These are phyloP conservation scores for Paecilomyces sp. DNA, from an alignment of 2,329 filamentous ascomycete genomes.

Conservation along the genomic window DNA sequence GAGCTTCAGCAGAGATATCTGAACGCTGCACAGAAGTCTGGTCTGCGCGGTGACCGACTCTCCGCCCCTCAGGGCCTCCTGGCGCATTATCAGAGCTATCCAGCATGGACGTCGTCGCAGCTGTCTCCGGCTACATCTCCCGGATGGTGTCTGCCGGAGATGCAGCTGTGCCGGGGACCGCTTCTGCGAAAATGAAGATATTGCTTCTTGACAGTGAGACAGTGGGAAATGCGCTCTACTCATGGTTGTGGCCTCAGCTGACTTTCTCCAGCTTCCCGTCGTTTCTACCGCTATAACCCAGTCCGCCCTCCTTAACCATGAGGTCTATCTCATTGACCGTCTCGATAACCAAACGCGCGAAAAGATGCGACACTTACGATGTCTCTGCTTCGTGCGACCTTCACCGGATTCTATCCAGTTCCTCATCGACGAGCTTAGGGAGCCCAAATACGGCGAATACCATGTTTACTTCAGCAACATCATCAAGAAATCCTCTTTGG, in stretches of 20 bases:
- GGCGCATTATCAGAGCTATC: constrained; percentile 5
- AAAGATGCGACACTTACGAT: constrained; percentile 96
- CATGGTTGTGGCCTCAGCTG: constrained; percentile 16
- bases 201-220: constrained; percentile 89
- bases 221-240: constrained; percentile 45
- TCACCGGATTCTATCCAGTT: constrained; percentile 88
- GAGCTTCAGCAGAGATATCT: neutral
- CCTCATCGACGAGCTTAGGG: constrained; percentile 88
- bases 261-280: constrained; percentile 60
- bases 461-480: constrained; percentile 97
- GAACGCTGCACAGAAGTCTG: neutral
- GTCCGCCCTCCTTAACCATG: constrained; percentile 87
- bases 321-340: constrained; percentile 95
- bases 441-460: constrained; percentile 97
- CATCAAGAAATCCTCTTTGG: constrained; percentile 89
- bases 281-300: constrained; percentile 94
- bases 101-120: constrained; percentile 87
- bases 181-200: constrained; percentile 94
- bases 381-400: constrained; percentile 85
- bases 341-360: constrained; percentile 84
- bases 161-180: constrained; percentile 49
- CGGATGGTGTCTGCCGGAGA: constrained; percentile 91
- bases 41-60: neutral
- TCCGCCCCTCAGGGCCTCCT: constrained; percentile 2
- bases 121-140: constrained; percentile 88